phyloP scores from a whole-genome alignment of 129 eudicot species.

The Calendula officinalis region DNA sequence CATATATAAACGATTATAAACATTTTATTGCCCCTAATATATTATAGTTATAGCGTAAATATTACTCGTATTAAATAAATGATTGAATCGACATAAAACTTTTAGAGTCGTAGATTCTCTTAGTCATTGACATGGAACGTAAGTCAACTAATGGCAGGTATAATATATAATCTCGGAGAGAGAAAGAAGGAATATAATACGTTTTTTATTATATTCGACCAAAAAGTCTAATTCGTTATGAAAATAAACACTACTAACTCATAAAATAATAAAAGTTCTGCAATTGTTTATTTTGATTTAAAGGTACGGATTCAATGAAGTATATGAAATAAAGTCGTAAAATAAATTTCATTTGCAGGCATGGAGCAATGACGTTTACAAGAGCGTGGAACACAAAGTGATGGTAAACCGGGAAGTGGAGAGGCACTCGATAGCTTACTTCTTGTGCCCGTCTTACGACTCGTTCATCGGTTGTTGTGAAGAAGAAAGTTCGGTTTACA shows the following conservation, averaged over 20 bases:
- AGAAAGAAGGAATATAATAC: conserved; percentile 24
- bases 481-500: conserved; percentile 39
- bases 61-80: conserved; percentile 1
- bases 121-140: conserved; percentile 22
- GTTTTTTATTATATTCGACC: conserved; percentile 34
- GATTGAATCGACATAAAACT: conserved; percentile 15
- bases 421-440: conserved; percentile 57
- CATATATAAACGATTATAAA: neutral
- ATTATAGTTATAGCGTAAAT: neutral
- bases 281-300: conserved; percentile 2
- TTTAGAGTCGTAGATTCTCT: conserved; percentile 25
- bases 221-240: conserved; percentile 23
- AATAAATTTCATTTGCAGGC: conserved; percentile 41
- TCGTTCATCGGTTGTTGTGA: conserved; percentile 46
- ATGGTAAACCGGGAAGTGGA: conserved; percentile 43
- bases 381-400: conserved; percentile 59
- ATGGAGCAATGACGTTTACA: conserved; percentile 59
- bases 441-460: conserved; percentile 55
- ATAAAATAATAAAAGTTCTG: neutral
- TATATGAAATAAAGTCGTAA: conserved; percentile 19
- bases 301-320: conserved; percentile 9
- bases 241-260: neutral
- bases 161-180: conserved; percentile 30
- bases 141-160: conserved; percentile 32
- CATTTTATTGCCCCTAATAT: neutral